Conservation (phyloP, 2,329 filamentous ascomycete genomes). For the Aspergillus pseudoglaucus region DNA sequence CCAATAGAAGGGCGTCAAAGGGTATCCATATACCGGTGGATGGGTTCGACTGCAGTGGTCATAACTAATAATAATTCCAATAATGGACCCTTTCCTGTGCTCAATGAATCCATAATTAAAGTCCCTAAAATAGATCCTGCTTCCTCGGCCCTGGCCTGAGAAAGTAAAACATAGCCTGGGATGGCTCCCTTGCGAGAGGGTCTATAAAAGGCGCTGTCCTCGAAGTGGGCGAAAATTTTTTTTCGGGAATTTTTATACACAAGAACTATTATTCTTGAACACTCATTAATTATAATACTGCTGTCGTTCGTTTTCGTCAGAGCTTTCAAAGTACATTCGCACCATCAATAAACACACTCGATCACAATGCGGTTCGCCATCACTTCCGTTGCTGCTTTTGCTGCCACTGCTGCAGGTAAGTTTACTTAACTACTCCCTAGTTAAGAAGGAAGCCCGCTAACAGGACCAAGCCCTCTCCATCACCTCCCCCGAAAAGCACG, state of each 20-base stretch:
- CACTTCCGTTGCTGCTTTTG: slow-evolving; percentile 20
- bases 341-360: not conserved
- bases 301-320: not conserved
- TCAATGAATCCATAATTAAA: not conserved
- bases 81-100: not conserved
- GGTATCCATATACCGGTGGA: no score
- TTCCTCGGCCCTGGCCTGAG: not conserved
- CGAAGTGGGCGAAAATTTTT: not conserved
- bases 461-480: slow-evolving; percentile 24
- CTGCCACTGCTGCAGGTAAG: slow-evolving; percentile 25
- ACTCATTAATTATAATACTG: no score
- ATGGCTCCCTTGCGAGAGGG: not conserved
- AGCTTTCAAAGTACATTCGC: not conserved
- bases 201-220: not conserved
- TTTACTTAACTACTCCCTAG: not conserved
- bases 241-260: no score
- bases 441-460: not conserved
- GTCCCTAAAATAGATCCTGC: not conserved
- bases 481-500: slow-evolving; percentile 25
- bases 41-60: not conserved
- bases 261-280: no score
- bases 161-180: not conserved
- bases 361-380: slow-evolving; percentile 24
- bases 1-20: no score
- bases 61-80: not conserved